Base-by-base conservation (phyloP, 2,329 filamentous ascomycete genomes). In the Colletotrichum tabaci region DNA sequence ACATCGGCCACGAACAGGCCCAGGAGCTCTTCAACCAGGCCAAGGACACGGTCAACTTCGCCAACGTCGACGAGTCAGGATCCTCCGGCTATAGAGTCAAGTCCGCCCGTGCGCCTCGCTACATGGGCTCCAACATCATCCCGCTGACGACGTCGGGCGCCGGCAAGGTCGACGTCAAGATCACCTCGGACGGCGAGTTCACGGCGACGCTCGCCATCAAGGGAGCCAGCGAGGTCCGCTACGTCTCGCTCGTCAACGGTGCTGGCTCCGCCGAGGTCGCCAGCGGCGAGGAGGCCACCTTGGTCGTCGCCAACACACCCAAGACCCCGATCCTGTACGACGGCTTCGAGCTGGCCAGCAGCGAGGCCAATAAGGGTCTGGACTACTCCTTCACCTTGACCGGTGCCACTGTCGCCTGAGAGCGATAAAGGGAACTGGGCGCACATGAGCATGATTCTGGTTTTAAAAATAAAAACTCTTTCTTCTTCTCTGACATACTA, bases 71-170 rank as follows among this genome's bases (percentile, higher is more conserved):
- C 66, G 73, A 78, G 2, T 65, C 73, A 9, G 79, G 81, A 35
- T 35, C 30, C 4, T 77, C 67, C 26, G 77, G 77, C 4, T 87
- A 85, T 74, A 81, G 76, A n/a, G 83, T 85, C 71, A 85, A 84
- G 67, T 53, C 80, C 0, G 81, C 79, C 15, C 79, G 85, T 3
- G 77, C 78, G 18, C 86, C 86, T 23, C 78, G 79, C 35, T 87
- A 87, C 76, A 85, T 87, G 84, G 86, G 86, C 0, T 81, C 85
- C 61, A 87, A 84, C 76, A 87, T 87, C 72, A 81, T 84, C 52
- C 84, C 84, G 0, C 78, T 87, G 12, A 82, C 80, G 15, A 79
- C 76, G 0, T 78, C 80, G 0, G 80, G 80, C 0, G 30, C 30
- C 30, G 74, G 77, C n/a, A 77, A 76, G 21, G 76, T 82, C 0